Evolutionary conservation across 495 filamentous ascomycete species (phyloP).

Genomic region (Alectoria sarmentosa): DNA sequence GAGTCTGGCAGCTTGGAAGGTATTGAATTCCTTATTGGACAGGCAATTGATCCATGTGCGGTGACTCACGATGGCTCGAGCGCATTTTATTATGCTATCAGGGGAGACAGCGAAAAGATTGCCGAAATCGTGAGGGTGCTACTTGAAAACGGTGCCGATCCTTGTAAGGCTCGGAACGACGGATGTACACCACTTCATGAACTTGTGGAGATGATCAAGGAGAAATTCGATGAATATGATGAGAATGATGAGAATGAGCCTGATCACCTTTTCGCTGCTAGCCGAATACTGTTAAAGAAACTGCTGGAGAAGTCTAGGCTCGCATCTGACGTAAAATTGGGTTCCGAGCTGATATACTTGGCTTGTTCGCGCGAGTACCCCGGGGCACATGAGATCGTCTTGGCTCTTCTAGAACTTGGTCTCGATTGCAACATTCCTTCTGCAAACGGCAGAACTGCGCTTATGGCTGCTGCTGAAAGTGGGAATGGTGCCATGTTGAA

Average conservation of each 20-base stretch:
- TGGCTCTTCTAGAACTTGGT: background rate
- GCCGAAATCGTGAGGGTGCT: background rate
- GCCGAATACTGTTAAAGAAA: background rate
- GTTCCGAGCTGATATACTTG: background rate
- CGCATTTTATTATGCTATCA: background rate
- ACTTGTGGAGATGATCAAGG: background rate
- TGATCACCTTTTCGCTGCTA: background rate
- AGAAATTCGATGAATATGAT: no score
- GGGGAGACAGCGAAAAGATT: background rate
- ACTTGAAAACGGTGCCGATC: background rate
- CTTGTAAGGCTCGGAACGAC: background rate
- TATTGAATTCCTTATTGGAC: background rate
- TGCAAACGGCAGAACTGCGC: background rate
- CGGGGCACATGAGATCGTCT: background rate
- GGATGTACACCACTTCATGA: background rate
- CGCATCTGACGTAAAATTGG: background rate
- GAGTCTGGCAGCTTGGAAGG: background rate
- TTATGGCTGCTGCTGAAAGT: slow-evolving; percentile 3
- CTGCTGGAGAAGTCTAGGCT: background rate
- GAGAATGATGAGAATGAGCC: no score
- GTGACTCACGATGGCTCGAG: background rate
- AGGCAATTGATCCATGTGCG: background rate
- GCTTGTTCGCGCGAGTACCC: background rate
- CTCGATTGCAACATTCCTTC: background rate
- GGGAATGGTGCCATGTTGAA: background rate